phyloP scores from a whole-genome alignment of 148 eudicot genomes.

The Heliosperma pusillum region DNA sequence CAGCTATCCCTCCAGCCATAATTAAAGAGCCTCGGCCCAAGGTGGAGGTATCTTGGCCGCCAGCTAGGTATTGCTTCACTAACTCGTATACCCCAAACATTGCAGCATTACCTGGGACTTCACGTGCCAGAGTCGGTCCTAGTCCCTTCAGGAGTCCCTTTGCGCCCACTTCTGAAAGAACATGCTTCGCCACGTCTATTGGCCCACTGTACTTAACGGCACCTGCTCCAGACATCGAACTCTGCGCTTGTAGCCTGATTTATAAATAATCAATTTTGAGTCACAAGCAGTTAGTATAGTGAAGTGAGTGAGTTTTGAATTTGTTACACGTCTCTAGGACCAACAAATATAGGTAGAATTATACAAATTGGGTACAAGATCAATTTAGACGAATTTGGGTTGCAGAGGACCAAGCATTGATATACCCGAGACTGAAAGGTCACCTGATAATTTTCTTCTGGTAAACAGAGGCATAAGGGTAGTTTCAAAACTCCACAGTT shows the following conservation, averaged over 20 bases:
- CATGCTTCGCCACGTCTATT: constrained; percentile 77
- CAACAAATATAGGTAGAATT: not conserved
- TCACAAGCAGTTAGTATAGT: not conserved
- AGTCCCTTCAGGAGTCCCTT: constrained; percentile 86
- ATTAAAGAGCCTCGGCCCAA: constrained; percentile 72
- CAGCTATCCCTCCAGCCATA: constrained; percentile 83
- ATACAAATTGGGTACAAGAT: not conserved
- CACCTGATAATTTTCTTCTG: too few relatives aligned
- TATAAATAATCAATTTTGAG: not conserved
- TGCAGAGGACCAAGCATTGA: not conserved
- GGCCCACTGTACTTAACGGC: constrained; percentile 84
- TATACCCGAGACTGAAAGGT: not conserved
- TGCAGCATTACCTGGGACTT: constrained; percentile 88
- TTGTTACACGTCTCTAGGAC: not conserved
- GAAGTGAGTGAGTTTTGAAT: too few relatives aligned
- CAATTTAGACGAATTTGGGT: not conserved
- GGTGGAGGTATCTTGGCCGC: constrained; percentile 75
- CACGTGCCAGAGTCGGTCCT: constrained; percentile 86
- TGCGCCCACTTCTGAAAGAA: constrained; percentile 69
- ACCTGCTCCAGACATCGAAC: constrained; percentile 57
- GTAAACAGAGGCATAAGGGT: too few relatives aligned
- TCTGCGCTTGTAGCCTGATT: constrained; percentile 85
- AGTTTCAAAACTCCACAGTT: too few relatives aligned
- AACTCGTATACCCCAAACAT: constrained; percentile 92
- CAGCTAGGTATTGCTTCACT: constrained; percentile 62